A percentile compares a stretch with the other conserved stretches of the same genome.
phyloP scores from a whole-genome alignment of 78 protist genomes.

The Dictyostelium capitatum region DNA sequence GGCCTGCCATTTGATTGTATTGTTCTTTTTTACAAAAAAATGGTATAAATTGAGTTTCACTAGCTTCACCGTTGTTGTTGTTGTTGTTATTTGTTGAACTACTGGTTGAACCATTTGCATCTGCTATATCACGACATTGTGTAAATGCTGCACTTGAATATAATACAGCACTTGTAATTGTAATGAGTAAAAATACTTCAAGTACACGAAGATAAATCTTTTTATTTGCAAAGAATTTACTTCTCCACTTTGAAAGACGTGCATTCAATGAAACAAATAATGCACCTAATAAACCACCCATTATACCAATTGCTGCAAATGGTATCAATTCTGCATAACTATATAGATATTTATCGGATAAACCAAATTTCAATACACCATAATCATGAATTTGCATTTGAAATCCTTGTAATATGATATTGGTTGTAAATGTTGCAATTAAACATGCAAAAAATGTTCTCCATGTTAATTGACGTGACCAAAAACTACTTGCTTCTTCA shows the following conservation, averaged over 20 bases:
- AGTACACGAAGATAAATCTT: constrained; percentile 19
- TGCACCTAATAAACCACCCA: constrained; percentile 79
- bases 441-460: constrained; percentile 91
- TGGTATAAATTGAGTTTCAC: neutral
- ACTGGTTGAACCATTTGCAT: neutral
- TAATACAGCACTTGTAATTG: constrained; percentile 29
- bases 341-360: constrained; percentile 57
- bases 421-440: constrained; percentile 83
- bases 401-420: constrained; percentile 72
- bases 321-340: constrained; percentile 59
- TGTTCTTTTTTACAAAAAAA: constrained; percentile 56
- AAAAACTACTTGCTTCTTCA: constrained; percentile 93
- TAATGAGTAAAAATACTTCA: constrained; percentile 55
- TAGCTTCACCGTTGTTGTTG: neutral
- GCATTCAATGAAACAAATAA: constrained; percentile 62
- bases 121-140: neutral
- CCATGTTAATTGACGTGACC: constrained; percentile 94
- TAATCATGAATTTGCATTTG: constrained; percentile 70
- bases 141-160: constrained; percentile 29
- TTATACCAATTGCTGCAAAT: constrained; percentile 57
- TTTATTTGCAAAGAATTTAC: constrained; percentile 27
- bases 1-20: constrained; percentile 92
- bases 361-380: constrained; percentile 82
- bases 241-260: constrained; percentile 35
- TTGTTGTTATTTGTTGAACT: neutral